phyloP scores from a whole-genome alignment of 495 filamentous ascomycete species.

The Penicillium cataractarum region DNA sequence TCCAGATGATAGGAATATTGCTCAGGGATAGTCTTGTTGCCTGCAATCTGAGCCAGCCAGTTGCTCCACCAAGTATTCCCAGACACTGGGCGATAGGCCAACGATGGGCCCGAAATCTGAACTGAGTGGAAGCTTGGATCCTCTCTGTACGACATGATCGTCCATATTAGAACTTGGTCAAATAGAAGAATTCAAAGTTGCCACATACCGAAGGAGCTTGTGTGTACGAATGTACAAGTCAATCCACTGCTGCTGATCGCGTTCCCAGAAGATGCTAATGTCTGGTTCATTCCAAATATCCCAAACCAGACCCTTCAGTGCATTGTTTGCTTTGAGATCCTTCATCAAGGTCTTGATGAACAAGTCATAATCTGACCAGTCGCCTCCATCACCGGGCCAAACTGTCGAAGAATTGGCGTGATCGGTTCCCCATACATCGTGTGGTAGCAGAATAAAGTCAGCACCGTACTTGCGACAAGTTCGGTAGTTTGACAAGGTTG shows the following conservation, averaged over 20 bases:
- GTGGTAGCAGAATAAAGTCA: constrained; percentile 42
- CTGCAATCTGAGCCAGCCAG: constrained; percentile 28
- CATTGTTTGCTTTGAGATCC: constrained; percentile 37
- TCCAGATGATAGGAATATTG: constrained; percentile 42
- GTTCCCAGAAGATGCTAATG: constrained; percentile 36
- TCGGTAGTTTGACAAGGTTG: constrained; percentile 43
- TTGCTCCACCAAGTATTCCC: constrained; percentile 37
- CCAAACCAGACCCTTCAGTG: constrained; percentile 33
- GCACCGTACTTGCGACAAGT: constrained; percentile 39
- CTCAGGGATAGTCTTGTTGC: constrained; percentile 38
- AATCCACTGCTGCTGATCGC: constrained; percentile 36
- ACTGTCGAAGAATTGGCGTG: constrained; percentile 24
- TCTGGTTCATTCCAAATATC: constrained; percentile 54
- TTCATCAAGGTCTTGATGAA: constrained; percentile 36
- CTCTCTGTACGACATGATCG: background rate
- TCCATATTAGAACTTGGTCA: background rate
- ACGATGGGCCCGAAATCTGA: constrained; percentile 32
- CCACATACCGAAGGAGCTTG: constrained; percentile 28
- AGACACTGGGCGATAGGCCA: constrained; percentile 23
- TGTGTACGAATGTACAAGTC: constrained; percentile 33
- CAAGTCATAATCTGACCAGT: constrained; percentile 41
- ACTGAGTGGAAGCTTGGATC: constrained; percentile 14
- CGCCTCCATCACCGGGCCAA: constrained; percentile 44
- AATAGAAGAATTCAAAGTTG: background rate
- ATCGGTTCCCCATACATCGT: constrained; percentile 50